Percentiles rank a stretch among this genome's conserved stretches.
These are phyloP conservation scores for Claviceps africana DNA, from an alignment of 2,329 filamentous ascomycete genomes.

Conservation along the genomic window DNA sequence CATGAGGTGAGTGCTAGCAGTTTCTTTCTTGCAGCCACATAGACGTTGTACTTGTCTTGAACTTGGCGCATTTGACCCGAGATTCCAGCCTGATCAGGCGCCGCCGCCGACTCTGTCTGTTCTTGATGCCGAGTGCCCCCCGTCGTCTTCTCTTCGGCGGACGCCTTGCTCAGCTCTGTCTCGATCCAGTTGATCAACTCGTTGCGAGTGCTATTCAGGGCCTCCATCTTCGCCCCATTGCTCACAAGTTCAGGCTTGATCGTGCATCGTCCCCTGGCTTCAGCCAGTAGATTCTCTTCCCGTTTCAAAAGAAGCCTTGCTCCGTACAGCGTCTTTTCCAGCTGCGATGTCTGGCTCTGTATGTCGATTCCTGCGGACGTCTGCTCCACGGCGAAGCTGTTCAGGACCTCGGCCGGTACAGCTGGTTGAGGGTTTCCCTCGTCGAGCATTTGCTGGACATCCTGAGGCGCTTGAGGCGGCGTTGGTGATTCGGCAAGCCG, in stretches of 20 bases:
- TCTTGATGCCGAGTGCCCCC: constrained; percentile 14
- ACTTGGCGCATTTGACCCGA: constrained; percentile 31
- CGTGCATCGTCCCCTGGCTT: constrained; percentile 27
- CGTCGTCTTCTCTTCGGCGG: constrained; percentile 20
- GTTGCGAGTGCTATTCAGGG: constrained; percentile 40
- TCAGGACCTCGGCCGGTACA: constrained; percentile 38
- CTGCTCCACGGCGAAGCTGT: constrained; percentile 31
- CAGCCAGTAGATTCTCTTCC: constrained; percentile 41
- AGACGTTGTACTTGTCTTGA: constrained; percentile 38
- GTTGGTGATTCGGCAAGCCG: constrained; percentile 37
- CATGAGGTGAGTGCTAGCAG: constrained; percentile 30
- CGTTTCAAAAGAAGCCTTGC: constrained; percentile 42
- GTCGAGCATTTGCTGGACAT: constrained; percentile 32
- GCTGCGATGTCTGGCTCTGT: constrained; percentile 30
- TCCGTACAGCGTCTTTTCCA: constrained; percentile 45
- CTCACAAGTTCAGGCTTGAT: constrained; percentile 23
- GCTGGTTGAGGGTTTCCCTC: constrained; percentile 30
- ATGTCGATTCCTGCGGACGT: constrained; percentile 27
- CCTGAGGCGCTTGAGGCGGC: constrained; percentile 34
- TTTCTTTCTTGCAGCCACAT: constrained; percentile 33
- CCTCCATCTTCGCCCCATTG: constrained; percentile 31
- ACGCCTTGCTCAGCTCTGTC: constrained; percentile 41
- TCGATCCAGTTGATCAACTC: constrained; percentile 55
- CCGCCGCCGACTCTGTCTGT: constrained; percentile 9
- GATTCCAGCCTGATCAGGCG: constrained; percentile 16